These are phyloP conservation scores for Dorcoceras hygrometricum DNA, from an alignment of 257 asterid species.

Conservation along the genomic window DNA sequence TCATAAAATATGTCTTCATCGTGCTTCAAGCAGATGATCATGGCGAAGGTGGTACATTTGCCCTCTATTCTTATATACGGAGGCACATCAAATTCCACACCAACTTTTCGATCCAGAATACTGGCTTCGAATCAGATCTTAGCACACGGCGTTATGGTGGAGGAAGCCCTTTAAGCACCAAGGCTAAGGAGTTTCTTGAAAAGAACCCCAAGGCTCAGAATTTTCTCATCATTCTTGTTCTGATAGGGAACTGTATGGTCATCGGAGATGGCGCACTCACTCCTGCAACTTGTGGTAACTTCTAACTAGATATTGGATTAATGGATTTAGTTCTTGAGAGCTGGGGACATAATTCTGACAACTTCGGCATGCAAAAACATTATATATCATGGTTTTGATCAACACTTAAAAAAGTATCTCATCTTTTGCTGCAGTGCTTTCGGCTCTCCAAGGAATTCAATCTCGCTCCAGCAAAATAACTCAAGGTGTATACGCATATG, in stretches of 20 bases:
- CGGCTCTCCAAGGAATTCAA: conserved; percentile 81
- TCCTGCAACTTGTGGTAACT: conserved; percentile 41
- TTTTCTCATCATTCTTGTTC: conserved; percentile 44
- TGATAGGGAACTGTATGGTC: conserved; percentile 80
- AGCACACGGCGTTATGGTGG: conserved; percentile 21
- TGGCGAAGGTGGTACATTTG: conserved; percentile 86
- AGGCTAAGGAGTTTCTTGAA: conserved; percentile 52
- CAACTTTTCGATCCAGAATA: conserved; percentile 39
- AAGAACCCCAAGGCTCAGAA: conserved; percentile 40
- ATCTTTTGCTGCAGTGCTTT: conserved; percentile 42
- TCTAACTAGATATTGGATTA: no score
- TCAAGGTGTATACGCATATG: conserved; percentile 37
- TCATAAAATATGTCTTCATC: conserved; percentile 66
- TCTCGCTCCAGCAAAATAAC: conserved; percentile 59
- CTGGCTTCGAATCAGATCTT: conserved; percentile 37
- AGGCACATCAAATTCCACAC: conserved; percentile 46
- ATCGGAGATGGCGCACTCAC: conserved; percentile 84
- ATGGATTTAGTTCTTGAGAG: no score
- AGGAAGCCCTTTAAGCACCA: conserved; percentile 37
- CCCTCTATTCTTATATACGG: conserved; percentile 58
- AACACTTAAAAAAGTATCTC: no score
- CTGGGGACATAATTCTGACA: no score
- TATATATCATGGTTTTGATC: no score
- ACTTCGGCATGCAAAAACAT: not conserved
- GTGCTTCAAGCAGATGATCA: conserved; percentile 67